phyloP scores from a whole-genome alignment of 2,329 filamentous ascomycete genomes.

The Cadophora malorum region DNA sequence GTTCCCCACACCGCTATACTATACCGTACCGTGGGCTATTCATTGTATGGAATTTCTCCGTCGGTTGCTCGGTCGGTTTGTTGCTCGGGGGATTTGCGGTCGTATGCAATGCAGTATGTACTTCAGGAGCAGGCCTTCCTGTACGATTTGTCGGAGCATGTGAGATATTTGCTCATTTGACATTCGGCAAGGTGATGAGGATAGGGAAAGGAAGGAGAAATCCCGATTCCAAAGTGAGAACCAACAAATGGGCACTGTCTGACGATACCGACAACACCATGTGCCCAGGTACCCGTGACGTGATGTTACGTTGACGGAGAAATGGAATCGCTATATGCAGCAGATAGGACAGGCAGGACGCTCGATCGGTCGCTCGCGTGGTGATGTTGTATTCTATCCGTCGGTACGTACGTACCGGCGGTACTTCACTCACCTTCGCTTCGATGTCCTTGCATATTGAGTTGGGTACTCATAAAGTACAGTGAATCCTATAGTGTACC shows the following conservation, averaged over 20 bases:
- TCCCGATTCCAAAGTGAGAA: not conserved
- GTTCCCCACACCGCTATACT: not conserved
- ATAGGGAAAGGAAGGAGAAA: not conserved
- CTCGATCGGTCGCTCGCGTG: constrained; percentile 10
- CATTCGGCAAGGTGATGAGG: not conserved
- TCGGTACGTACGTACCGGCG: constrained; percentile 7
- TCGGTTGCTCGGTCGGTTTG: constrained; percentile 4
- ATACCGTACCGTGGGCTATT: not conserved
- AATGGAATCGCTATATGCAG: not conserved
- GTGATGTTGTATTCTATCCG: not conserved
- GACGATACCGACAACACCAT: not conserved
- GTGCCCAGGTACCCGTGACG: not conserved
- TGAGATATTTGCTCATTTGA: not conserved
- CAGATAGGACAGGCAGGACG: not conserved
- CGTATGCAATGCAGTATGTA: not conserved
- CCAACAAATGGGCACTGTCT: too few species aligned
- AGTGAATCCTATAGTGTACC: too few species aligned
- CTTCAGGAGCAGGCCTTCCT: not conserved
- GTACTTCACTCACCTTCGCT: not conserved
- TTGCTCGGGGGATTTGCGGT: not conserved
- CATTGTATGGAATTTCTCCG: not conserved
- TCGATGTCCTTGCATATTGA: not conserved
- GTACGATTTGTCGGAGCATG: not conserved
- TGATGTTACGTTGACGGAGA: not conserved
- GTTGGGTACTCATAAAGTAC: not conserved